These are phyloP conservation scores for Rhododendron kiyosumense DNA, from an alignment of 148 eudicot species.

Conservation along the genomic window DNA sequence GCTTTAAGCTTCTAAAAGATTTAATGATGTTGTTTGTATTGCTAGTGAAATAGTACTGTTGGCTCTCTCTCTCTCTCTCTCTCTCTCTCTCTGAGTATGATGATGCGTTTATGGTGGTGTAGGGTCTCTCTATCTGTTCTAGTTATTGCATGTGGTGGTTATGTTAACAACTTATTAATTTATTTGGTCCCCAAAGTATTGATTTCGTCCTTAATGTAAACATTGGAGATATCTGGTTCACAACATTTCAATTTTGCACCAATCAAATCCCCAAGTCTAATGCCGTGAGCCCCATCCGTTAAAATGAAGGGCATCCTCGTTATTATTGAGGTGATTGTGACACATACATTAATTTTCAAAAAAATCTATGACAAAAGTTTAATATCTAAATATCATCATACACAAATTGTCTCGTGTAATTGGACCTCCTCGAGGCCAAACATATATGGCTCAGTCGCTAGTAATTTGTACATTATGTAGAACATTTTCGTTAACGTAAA, in stretches of 20 bases:
- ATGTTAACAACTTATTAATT: too few relatives aligned
- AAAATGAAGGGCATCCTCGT: too few relatives aligned
- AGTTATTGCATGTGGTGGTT: conserved; percentile 10
- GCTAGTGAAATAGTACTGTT: not conserved
- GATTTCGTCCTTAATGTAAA: too few relatives aligned
- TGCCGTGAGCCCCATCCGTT: too few relatives aligned
- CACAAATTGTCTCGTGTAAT: not conserved
- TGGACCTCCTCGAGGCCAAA: too few relatives aligned
- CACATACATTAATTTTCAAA: too few relatives aligned
- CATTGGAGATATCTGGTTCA: too few relatives aligned
- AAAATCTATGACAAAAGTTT: not conserved
- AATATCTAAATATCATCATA: not conserved
- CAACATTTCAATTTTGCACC: too few relatives aligned
- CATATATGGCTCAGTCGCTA: not conserved
- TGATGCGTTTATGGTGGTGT: not conserved
- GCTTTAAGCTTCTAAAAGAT: not conserved
- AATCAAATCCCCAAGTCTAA: too few relatives aligned
- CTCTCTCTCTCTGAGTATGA: not conserved
- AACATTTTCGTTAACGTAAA: not conserved
- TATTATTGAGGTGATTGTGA: too few relatives aligned
- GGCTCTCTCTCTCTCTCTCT: not conserved
- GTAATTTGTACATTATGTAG: not conserved
- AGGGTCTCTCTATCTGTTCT: conserved; percentile 18
- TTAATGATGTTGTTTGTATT: not conserved
- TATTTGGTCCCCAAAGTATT: too few relatives aligned